Conservation (phyloP, 139 green algal species). For the Micromonas pusilla region DNA sequence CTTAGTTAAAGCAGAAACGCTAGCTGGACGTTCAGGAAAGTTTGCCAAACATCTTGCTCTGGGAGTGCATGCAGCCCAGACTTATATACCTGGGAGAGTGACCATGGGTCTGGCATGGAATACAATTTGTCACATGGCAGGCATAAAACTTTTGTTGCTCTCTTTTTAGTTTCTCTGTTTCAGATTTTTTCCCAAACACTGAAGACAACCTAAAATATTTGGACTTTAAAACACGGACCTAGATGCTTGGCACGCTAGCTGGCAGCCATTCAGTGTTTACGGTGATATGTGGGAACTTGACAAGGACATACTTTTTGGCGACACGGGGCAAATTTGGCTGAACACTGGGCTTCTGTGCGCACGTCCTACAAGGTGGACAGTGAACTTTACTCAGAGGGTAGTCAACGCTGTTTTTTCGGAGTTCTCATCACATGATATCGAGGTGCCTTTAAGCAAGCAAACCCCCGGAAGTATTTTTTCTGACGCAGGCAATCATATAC, state of each 20-base stretch:
- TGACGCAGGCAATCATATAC: not conserved
- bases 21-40: conserved; percentile 8
- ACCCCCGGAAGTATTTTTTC: not conserved
- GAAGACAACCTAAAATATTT: too few relatives aligned
- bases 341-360: conserved; percentile 16
- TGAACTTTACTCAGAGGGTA: not conserved
- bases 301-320: conserved; percentile 17
- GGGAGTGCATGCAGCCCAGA: not conserved
- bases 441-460: not conserved
- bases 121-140: conserved; percentile 6
- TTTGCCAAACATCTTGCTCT: conserved; percentile 21
- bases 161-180: too few relatives aligned
- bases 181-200: too few relatives aligned
- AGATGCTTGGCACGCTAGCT: conserved; percentile 19
- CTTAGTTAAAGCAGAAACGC: not conserved
- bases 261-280: not conserved
- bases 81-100: not conserved
- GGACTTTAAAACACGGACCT: too few relatives aligned
- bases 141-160: too few relatives aligned
- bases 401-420: conserved; percentile 2
- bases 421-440: not conserved
- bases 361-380: not conserved
- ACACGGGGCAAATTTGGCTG: conserved; percentile 18
- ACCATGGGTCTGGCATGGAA: not conserved
- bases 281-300: not conserved